These are phyloP conservation scores for Syzygium jambos DNA, from an alignment of 345 rosid genomes.

Conservation along the genomic window DNA sequence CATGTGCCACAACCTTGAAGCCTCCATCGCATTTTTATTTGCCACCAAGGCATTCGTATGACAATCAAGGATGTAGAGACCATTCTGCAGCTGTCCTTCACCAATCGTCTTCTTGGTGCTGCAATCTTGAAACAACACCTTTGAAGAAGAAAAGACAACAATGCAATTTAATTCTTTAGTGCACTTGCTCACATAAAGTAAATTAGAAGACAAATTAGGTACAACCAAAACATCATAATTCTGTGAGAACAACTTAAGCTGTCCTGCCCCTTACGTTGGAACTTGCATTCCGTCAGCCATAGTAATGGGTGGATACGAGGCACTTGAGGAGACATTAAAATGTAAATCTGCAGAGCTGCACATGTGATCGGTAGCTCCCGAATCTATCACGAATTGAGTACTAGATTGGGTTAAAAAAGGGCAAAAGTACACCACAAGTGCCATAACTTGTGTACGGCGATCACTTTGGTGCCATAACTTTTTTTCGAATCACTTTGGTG, in stretches of 20 bases:
- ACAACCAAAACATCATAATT: no score
- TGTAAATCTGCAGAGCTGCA: not conserved
- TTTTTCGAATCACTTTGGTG: no score
- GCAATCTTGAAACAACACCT: not conserved
- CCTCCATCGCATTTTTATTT: no score
- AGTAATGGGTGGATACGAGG: not conserved
- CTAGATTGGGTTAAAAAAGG: not conserved
- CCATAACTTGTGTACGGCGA: no score
- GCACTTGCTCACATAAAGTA: no score
- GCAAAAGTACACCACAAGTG: no score
- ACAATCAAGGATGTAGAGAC: not conserved
- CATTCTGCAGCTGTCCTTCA: not conserved
- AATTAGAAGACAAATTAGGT: no score
- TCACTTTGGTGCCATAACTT: no score
- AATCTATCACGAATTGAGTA: not conserved
- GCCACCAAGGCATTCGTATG: not conserved
- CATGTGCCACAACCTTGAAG: no score
- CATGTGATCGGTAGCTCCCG: not conserved
- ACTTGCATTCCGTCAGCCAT: not conserved
- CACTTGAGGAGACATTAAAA: not conserved
- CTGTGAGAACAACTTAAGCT: not conserved
- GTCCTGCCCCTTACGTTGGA: not conserved
- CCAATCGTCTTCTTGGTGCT: not conserved
- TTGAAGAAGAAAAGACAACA: not conserved
- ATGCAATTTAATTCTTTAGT: not conserved